Evolutionary conservation across 192 early-diverging fungal genomes (phyloP).

Genomic region (Chytriomyces hyalinus): DNA sequence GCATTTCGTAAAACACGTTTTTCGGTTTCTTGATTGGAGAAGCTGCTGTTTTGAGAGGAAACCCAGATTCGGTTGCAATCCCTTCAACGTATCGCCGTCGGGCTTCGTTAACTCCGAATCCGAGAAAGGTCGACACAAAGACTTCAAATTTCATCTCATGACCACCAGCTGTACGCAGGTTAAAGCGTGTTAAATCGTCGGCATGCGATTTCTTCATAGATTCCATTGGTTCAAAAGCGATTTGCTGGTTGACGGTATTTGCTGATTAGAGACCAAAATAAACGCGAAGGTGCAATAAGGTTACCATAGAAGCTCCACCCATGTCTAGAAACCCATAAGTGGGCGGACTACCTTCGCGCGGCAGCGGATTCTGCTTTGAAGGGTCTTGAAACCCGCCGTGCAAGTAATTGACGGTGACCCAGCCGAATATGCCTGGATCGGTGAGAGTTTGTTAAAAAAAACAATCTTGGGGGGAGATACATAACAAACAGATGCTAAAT

Average conservation of each 20-base stretch:
- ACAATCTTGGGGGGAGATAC: too few species aligned
- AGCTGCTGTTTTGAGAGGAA: not conserved
- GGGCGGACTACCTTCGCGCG: conserved; percentile 13
- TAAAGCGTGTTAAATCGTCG: conserved; percentile 75
- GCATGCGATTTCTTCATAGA: conserved; percentile 62
- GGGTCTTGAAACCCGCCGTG: conserved; percentile 68
- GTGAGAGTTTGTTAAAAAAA: too few species aligned
- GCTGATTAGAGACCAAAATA: not conserved
- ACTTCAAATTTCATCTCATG: conserved; percentile 64
- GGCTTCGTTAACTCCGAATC: conserved; percentile 95
- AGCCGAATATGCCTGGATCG: conserved; percentile 82
- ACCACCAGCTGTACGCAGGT: conserved; percentile 73
- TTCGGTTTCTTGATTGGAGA: not conserved
- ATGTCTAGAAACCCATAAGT: conserved; percentile 93
- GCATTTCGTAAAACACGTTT: not conserved
- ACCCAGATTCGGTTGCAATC: conserved; percentile 8
- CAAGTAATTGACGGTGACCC: conserved; percentile 94
- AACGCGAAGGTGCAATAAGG: not conserved
- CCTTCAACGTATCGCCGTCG: conserved; percentile 78
- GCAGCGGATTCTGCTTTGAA: not conserved
- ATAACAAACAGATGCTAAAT: too few species aligned
- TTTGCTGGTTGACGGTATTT: conserved; percentile 62
- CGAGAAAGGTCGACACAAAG: conserved; percentile 92
- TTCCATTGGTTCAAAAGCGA: conserved; percentile 88
- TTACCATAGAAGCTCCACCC: conserved; percentile 67